Evolutionary conservation across 106 monocot genomes (phyloP), one percentile per base, ranked within the genome.

Genomic region (Xerophyta viscosa): DNA sequence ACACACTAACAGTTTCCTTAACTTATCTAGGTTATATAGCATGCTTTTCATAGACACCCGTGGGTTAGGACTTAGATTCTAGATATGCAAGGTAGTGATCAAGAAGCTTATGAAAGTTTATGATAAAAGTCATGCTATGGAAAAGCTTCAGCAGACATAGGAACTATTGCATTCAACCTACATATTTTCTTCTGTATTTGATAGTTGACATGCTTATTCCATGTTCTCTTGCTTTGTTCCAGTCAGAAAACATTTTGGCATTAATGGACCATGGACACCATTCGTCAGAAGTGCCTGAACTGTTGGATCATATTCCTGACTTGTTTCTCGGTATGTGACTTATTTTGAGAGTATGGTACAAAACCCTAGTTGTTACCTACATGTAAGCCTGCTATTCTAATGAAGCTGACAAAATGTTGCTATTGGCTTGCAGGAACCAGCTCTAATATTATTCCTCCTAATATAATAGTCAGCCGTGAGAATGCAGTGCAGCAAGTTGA

Each of bases 191-290:
- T 50, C 8, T 20, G 2, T 50, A 1, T 50, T 25, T 12, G 3
- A 24, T 14, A n/a, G 21, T 50, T 23, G 14, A 2, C 7, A 24
- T 10, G 4, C 14, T 24, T 25, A 24, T 3, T 7, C 10, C 22
- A 2, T 20, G 19, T 22, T 50, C 15, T 23, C 24, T 9, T 50
- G 50, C 22, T 25, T 23, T 50, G 22, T 14, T 24, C 15, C 14
- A 10, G 14, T 0, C 50, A 23, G 12, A 25, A 4, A 25, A 23
- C 15, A 24, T 25, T 3, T 11, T 29, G 29, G 27, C 29, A 10
- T 33, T 20, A n/a, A 48, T 48, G 31, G 48, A 20, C 11, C 62
- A 51, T 63, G 50, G 62, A 50, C 31, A 15, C 24, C 15, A 24
- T 42, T 9, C 64, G 42, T 52, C 41, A 13, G 18, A 27, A 23